These are phyloP conservation scores for Neospora caninum DNA, from an alignment of 169 alveolate species.

Conservation along the genomic window DNA sequence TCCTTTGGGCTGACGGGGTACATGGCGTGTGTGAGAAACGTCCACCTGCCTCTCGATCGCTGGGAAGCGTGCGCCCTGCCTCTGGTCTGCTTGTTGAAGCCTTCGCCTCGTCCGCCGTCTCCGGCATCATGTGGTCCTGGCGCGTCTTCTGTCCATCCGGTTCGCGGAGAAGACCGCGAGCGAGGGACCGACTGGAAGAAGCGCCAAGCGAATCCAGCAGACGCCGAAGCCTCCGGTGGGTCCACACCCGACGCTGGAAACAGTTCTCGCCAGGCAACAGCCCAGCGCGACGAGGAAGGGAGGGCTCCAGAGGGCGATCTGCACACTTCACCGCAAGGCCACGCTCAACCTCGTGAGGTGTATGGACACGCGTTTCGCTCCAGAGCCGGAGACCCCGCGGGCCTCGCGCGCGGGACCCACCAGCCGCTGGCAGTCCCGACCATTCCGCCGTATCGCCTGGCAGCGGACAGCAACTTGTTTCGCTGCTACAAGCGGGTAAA, in stretches of 20 bases:
- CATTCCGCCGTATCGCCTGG: neutral
- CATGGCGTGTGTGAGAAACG: neutral
- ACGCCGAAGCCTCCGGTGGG: no score
- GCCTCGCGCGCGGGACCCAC: neutral
- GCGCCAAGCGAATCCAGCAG: no score
- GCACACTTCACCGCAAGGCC: no score
- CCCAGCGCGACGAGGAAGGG: no score
- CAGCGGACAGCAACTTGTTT: neutral
- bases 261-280: no score
- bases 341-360: no score
- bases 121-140: neutral
- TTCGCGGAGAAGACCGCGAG: no score
- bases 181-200: no score
- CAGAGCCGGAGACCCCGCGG: no score
- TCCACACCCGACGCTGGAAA: no score
- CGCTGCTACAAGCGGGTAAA: constrained; percentile 11
- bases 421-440: constrained; percentile 17
- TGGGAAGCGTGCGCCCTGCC: constrained; percentile 45
- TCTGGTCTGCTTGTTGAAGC: neutral
- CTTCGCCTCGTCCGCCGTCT: neutral
- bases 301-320: no score
- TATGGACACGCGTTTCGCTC: no score
- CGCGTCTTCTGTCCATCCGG: neutral
- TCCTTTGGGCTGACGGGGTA: constrained; percentile 67
- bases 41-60: constrained; percentile 20